Base-by-base conservation (phyloP, 2,329 filamentous ascomycete species). In the Bipolaris bicolor region DNA sequence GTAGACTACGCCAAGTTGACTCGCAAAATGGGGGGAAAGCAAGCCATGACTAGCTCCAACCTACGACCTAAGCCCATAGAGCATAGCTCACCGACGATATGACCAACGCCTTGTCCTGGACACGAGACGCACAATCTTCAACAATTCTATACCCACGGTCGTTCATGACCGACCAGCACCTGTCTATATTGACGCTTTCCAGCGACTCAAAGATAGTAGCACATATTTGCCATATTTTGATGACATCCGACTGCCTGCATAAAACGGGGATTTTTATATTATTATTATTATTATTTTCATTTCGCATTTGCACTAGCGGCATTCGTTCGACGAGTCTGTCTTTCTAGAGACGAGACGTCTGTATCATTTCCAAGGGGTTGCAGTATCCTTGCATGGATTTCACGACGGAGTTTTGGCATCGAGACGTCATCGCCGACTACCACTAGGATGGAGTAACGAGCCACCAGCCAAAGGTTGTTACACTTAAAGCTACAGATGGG, bases 1-100 rank as follows among this genome's bases (percentile, higher is more conserved):
- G 49, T 37, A 80, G 78, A 83, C 60, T 83, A 82, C 63, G 81
- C 81, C 45, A 83, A 83, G 58, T 66, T 83, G 51, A 83, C 81
- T 22, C 72, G 81, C 55, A 83, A 83, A 64, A 80, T 82, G 70
- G 80, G 81, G 48, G 74, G 74, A 36, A 80, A 77, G 51, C 79
- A 81, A 63, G 71, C 75, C 39, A 77, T 78, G 63, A 74, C 77
- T 33, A 79, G 77, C 53, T 82, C 80, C 1, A 82, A 81, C 58
- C 69, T 82, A 37, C 74, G 80, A 45, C 80, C 81, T 1, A 83
- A 82, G 66, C 79, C 75, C 1, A 57, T 78, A 10, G 76, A 76
- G 37, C 69, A 75, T 37, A 73, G 72, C 52, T 75, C 74, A 46
- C 68, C 74, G 33, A 61, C 67, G 3, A 63, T 65, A 51, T 76